Evolutionary conservation across 805 yeast genomes (phyloP), one percentile per base, ranked within the genome.

Genomic region (Wickerhamiella occidentalis): DNA sequence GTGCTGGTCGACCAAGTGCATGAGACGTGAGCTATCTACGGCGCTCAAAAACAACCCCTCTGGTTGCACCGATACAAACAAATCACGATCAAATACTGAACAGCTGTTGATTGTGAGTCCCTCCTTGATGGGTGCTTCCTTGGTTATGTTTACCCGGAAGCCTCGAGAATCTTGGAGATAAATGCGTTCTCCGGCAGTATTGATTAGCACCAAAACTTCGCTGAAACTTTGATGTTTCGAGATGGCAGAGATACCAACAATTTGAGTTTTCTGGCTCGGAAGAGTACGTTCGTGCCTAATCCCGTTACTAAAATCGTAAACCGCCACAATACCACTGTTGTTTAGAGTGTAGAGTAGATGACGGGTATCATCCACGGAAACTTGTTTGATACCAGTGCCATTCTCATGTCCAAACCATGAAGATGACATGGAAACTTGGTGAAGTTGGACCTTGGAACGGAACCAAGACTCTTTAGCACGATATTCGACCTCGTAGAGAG

Each of bases 401-500:
- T 7, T 6, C 78, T 76, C 17, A 64, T 61, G 28, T 59, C 47
- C 9, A 41, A 36, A 29, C 52, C 47, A 17, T 46, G 52, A 13
- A 52, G 60, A 64, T 45, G 67, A 57, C 25, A 68, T 54, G n/a
- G 28, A 40, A 0, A 44, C 25, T 23, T 46, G 25, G 53, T 52
- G 29, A 48, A 44, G 29, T 63, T 51, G 78, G 60, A 94, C 84
- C 58, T 80, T 83, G 59, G 84, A 81, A 54, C 80, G 78, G 62
- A 86, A 86, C 85, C 95, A 90, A 49, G 85, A 81, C 44, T 86
- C 92, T 22, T 82, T 75, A 55, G 80, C 82, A 5, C 88, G 75
- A 62, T 92, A 92, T 52, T 78, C 80, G 49, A 92, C 69, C 61
- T 85, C 90, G 95, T 96, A 92, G 40, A 92, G 72, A 56, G 88